Base-by-base conservation (phyloP, 1,284 basidiomycete genomes). In the Heterobasidion occidentale region DNA sequence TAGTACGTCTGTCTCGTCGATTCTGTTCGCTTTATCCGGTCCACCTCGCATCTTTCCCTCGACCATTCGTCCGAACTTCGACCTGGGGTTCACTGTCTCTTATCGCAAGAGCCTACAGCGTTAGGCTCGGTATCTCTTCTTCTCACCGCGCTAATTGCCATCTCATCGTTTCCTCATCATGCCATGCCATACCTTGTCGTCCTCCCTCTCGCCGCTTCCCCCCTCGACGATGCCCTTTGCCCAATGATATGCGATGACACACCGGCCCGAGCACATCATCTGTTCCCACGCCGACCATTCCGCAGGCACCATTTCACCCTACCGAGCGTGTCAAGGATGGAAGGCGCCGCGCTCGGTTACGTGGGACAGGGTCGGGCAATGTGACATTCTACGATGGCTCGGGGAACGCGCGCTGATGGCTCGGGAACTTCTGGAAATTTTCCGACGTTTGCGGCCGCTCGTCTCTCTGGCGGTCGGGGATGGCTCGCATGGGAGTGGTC, bases 391-490 rank as follows among this genome's bases (percentile, higher is more conserved):
- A 53, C n/a, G 9, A 19, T 53, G 52, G 36, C 52, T 53, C 52
- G 52, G 52, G 52, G 52, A 42, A 38, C 34, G 52, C 51, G 44
- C 15, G 15, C 20, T 53, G 52, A 44, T 53, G 52, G 42, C 52
- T 53, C 52, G 52, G 52, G 52, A 53, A 35, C 52, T 33, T 36
- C 51, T 52, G 48, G 19, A 15, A 46, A 9, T 4, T 17, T 5
- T n/a, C 27, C 27, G 27, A 27, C 27, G 27, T 27, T 27, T 27
- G 5, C 27, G 27, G 27, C 27, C 5, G 27, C 27, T 27, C 27
- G 6, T 27, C 27, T 3, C 27, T 27, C 27, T 5, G 27, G 27
- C 27, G 27, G 27, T 27, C 38, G 11, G 38, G 7, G n/a, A n/a
- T 1, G 38, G n/a, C n/a, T 42, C 38, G 7, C 8, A 12, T n/a